phyloP scores from a whole-genome alignment of 805 yeast species.

The Wickerhamomyces chaumierensis region DNA sequence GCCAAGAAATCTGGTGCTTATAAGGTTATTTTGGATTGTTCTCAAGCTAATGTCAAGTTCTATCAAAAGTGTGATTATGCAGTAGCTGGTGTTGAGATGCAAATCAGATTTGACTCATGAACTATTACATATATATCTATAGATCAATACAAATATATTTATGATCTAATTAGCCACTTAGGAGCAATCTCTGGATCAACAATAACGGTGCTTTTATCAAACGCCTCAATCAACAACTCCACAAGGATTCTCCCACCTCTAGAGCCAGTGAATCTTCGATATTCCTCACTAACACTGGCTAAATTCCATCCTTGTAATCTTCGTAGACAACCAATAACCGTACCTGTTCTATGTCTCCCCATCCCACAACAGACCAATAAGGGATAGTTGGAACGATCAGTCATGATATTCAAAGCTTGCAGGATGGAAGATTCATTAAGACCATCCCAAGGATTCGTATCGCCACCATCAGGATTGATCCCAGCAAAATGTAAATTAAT shows the following conservation, averaged over 20 bases:
- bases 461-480: slow-evolving; percentile 64
- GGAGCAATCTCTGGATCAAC: slow-evolving; percentile 33
- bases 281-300: slow-evolving; percentile 87
- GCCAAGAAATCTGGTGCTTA: slow-evolving; percentile 63
- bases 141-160: not conserved
- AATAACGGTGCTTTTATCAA: slow-evolving; percentile 35
- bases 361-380: slow-evolving; percentile 90
- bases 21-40: slow-evolving; percentile 84
- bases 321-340: slow-evolving; percentile 88
- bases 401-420: slow-evolving; percentile 67
- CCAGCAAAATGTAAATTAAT: slow-evolving; percentile 79
- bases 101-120: slow-evolving; percentile 27
- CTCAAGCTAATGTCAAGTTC: slow-evolving; percentile 68
- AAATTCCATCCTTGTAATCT: slow-evolving; percentile 95
- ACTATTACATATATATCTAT: too few relatives aligned
- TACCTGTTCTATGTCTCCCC: slow-evolving; percentile 97
- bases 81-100: slow-evolving; percentile 63
- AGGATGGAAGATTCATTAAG: slow-evolving; percentile 72
- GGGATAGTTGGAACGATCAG: slow-evolving; percentile 68
- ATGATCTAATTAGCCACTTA: slow-evolving; percentile 27
- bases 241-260: slow-evolving; percentile 88
- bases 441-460: slow-evolving; percentile 92
- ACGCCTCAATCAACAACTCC: slow-evolving; percentile 76
- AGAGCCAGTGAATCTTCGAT: slow-evolving; percentile 85
- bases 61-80: slow-evolving; percentile 80